Percentiles rank a stretch among this genome's conserved stretches.
phyloP scores from a whole-genome alignment of 2,329 filamentous ascomycete genomes.

The Ceratocystis variospora region DNA sequence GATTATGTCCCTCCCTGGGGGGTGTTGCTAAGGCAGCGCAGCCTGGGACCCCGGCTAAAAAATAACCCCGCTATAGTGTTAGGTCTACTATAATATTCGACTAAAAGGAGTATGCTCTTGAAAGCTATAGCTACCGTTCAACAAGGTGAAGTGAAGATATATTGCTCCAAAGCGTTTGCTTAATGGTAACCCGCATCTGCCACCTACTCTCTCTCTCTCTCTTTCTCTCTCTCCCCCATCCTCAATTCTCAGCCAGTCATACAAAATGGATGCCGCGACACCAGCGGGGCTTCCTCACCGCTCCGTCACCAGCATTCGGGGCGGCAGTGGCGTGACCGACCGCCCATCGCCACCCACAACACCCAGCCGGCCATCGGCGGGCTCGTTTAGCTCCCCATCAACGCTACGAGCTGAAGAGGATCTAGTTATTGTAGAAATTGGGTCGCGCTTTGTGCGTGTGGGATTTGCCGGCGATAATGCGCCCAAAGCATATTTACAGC shows the following conservation, averaged over 20 bases:
- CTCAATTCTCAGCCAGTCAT: background rate
- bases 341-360: slow-evolving; percentile 35
- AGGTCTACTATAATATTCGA: background rate
- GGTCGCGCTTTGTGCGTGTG: slow-evolving; percentile 60
- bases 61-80: background rate
- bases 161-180: background rate
- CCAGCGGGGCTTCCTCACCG: slow-evolving; percentile 15
- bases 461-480: slow-evolving; percentile 75
- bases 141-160: background rate
- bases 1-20: background rate
- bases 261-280: slow-evolving; percentile 2
- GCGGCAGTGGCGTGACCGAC: slow-evolving; percentile 39
- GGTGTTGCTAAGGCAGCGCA: background rate
- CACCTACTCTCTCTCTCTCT: background rate
- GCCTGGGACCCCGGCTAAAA: background rate
- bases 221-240: background rate
- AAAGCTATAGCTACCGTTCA: background rate
- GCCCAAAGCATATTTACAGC: slow-evolving; percentile 57
- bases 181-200: background rate
- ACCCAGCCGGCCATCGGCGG: slow-evolving; percentile 40
- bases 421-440: slow-evolving; percentile 67
- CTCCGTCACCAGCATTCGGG: slow-evolving; percentile 16
- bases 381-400: slow-evolving; percentile 45
- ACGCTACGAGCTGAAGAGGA: slow-evolving; percentile 67
- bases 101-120: background rate